These are phyloP conservation scores for Apiospora arundinis DNA, from an alignment of 2,329 filamentous ascomycete species.

Conservation along the genomic window DNA sequence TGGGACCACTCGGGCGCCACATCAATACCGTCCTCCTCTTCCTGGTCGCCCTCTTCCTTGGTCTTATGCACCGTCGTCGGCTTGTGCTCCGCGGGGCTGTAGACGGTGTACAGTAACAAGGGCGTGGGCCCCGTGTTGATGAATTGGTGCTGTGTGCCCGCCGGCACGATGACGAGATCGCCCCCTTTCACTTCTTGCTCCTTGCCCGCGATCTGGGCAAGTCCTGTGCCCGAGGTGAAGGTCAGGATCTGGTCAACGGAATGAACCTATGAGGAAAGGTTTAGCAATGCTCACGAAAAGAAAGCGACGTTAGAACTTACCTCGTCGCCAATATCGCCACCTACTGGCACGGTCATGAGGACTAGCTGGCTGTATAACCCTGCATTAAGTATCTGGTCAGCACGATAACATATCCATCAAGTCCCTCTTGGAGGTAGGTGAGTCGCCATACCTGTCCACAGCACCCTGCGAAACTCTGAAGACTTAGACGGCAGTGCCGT, in stretches of 20 bases:
- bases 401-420: not conserved
- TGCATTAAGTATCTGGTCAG: not conserved
- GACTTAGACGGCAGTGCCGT: constrained; percentile 59
- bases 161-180: constrained; percentile 57
- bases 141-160: constrained; percentile 71
- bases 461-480: constrained; percentile 64
- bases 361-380: constrained; percentile 69
- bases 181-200: constrained; percentile 55
- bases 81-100: constrained; percentile 67
- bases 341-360: constrained; percentile 68
- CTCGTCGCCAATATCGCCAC: constrained; percentile 71
- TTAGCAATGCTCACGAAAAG: not conserved
- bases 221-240: constrained; percentile 65
- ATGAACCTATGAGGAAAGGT: constrained; percentile 52
- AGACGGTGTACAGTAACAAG: constrained; percentile 67
- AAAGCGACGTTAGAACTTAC: constrained; percentile 43
- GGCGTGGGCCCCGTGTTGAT: constrained; percentile 65
- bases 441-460: constrained; percentile 54
- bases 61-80: constrained; percentile 65
- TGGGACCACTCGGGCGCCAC: constrained; percentile 65
- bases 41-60: constrained; percentile 67
- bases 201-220: constrained; percentile 64
- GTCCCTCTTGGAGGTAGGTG: no score
- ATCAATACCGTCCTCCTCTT: constrained; percentile 66
- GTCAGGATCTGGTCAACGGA: constrained; percentile 70